Conservation (phyloP, 2,329 filamentous ascomycete species). For the Coniosporium uncinatum region DNA sequence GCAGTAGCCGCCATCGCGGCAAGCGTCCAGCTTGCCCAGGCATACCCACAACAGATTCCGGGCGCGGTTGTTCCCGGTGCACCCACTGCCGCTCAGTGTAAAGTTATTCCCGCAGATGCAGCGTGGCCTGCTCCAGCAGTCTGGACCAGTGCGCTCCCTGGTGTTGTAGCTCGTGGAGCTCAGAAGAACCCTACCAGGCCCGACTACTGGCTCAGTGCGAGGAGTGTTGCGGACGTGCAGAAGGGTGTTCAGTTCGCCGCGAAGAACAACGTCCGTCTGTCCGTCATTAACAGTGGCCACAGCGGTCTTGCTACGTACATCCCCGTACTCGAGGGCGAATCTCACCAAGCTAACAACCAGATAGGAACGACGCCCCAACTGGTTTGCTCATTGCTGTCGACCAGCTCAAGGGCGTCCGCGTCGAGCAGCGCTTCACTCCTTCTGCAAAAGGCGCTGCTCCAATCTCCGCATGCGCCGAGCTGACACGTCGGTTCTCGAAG, state of each 20-base stretch:
- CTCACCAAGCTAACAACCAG: too few relatives aligned
- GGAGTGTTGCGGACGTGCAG: constrained; percentile 38
- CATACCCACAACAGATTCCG: not conserved
- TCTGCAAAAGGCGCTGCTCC: not conserved
- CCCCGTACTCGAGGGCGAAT: too few relatives aligned
- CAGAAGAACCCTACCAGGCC: constrained; percentile 15
- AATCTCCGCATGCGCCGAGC: not conserved
- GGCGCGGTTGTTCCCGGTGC: not conserved
- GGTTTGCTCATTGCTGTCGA: constrained; percentile 2
- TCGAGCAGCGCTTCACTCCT: not conserved
- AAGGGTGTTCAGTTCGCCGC: constrained; percentile 40
- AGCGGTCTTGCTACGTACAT: constrained; percentile 12
- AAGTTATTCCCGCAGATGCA: constrained; percentile 1
- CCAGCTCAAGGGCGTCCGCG: not conserved
- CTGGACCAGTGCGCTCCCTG: constrained; percentile 1
- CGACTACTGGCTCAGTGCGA: constrained; percentile 33
- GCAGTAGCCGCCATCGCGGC: not conserved
- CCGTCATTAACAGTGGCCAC: constrained; percentile 48
- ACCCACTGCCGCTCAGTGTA: constrained; percentile 1
- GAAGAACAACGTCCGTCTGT: constrained; percentile 41
- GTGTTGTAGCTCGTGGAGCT: not conserved
- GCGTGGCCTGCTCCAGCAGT: constrained; percentile 1
- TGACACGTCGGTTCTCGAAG: too few relatives aligned
- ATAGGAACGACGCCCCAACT: constrained; percentile 7
- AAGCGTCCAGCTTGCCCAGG: not conserved